Evolutionary conservation across 495 filamentous ascomycete genomes (phyloP), one percentile per base, ranked within the genome.

Genomic region (Talaromyces liani): DNA sequence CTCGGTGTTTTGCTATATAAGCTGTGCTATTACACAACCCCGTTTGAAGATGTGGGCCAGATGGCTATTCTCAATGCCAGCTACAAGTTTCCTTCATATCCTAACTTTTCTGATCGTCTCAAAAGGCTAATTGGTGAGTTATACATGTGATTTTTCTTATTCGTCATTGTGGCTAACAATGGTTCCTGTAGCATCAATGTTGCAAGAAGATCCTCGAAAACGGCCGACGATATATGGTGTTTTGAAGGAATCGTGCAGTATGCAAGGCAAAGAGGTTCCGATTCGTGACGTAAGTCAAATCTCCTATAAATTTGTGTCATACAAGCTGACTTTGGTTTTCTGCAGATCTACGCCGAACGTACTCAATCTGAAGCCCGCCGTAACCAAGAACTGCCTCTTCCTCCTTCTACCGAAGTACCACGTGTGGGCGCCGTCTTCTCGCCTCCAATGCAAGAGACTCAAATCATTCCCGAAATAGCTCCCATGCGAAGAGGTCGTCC

Each of bases 21-120:
- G 80, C 82, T 98, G 61, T 98, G 94, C 78, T 98, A 98, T 79
- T 98, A 98, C 78, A 98, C 95, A 29, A 98, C 94, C 8, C 94
- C 94, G 3, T 98, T 98, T 70, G 94, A 98, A 75, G 95, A 97
- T 62, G 90, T 94, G 67, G 94, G 94, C 20, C 93, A 96, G 77
- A 91, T 98, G 76, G 94, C 94, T n/a, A 98, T 98, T 66, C 79
- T 98, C 47, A 98, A 97, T 71, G 94, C 95, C 47, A 95, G 84
- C 69, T 98, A 90, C 85, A 94, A 91, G 72, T 98, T 89, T 72
- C 95, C 95, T 22, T 79, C 80, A 49, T 91, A 97, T 69, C 94
- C 94, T 31, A 71, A 81, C 22, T 98, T 98, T 74, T 97, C 93
- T 2, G 91, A 96, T 70, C 87, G 87, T 57, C 76, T 97, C 58